These are phyloP conservation scores for Canavalia ensiformis DNA, from an alignment of 306 rosid genomes.

Conservation along the genomic window DNA sequence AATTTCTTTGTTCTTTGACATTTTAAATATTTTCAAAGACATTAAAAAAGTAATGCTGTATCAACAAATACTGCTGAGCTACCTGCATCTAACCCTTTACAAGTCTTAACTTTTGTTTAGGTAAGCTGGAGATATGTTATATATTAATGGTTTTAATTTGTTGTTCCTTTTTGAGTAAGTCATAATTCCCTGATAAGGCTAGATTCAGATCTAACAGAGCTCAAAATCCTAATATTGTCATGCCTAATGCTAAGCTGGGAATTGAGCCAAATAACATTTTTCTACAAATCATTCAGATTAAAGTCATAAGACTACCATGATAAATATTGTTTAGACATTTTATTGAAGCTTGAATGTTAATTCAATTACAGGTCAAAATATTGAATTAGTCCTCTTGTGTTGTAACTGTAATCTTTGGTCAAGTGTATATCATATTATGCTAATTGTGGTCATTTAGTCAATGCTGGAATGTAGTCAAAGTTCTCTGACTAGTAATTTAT, in stretches of 20 bases:
- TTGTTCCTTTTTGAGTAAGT: slow-evolving; percentile 21
- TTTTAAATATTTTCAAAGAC: not conserved
- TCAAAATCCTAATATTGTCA: slow-evolving; percentile 9
- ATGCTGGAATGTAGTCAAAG: slow-evolving; percentile 29
- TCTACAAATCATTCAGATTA: slow-evolving; percentile 24
- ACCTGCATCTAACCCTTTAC: not conserved
- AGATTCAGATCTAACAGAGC: not conserved
- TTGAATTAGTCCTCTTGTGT: slow-evolving; percentile 13
- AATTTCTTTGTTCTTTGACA: slow-evolving; percentile 25
- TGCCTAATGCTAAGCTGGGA: slow-evolving; percentile 39
- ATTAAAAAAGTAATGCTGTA: not conserved
- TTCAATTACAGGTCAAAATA: slow-evolving; percentile 10
- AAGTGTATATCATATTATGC: slow-evolving; percentile 27
- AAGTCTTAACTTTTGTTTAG: slow-evolving; percentile 14
- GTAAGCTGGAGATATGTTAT: slow-evolving; percentile 14
- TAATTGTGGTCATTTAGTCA: slow-evolving; percentile 22
- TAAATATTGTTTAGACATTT: slow-evolving; percentile 17
- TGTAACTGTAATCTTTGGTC: slow-evolving; percentile 35
- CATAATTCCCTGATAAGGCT: slow-evolving; percentile 28
- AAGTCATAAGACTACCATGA: not conserved
- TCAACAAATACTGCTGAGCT: slow-evolving; percentile 7
- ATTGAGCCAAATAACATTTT: slow-evolving; percentile 14
- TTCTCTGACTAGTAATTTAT: slow-evolving; percentile 34
- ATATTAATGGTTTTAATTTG: not conserved
- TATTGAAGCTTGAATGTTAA: slow-evolving; percentile 29